Evolutionary conservation across 495 filamentous ascomycete genomes (phyloP).

Genomic region (Aspergillus asperescens): DNA sequence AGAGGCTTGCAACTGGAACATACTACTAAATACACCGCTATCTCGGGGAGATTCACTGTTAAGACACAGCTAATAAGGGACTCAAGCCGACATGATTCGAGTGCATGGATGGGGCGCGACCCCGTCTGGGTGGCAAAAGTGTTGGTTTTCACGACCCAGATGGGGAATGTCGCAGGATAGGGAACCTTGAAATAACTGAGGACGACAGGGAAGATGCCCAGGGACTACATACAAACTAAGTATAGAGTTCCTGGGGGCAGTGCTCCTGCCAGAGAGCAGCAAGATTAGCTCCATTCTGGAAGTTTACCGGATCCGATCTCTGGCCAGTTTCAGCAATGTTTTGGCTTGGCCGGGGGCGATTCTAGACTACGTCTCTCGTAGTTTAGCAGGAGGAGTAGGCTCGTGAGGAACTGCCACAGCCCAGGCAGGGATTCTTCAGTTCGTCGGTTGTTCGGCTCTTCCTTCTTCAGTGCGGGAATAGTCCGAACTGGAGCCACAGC

Average conservation of each 20-base stretch:
- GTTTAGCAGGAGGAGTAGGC: not conserved
- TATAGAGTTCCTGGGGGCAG: no score
- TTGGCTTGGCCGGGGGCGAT: not conserved
- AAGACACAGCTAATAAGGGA: not conserved
- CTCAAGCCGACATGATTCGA: not conserved
- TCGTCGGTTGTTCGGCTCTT: no score
- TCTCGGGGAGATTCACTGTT: not conserved
- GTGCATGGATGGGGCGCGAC: not conserved
- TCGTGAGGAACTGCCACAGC: not conserved
- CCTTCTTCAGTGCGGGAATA: slow-evolving; percentile 8
- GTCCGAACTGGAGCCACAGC: not conserved
- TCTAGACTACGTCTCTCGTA: no score
- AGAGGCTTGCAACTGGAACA: not conserved
- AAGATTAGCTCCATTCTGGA: slow-evolving; percentile 18
- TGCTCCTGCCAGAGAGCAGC: no score
- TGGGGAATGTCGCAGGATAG: slow-evolving; percentile 1
- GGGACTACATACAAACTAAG: not conserved
- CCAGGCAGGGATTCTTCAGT: no score
- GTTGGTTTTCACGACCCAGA: not conserved
- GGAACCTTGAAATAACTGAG: not conserved
- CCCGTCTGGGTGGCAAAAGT: slow-evolving; percentile 5
- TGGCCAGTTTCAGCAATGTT: slow-evolving; percentile 16
- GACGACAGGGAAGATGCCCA: not conserved
- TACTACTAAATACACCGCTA: not conserved
- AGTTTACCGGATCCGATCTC: slow-evolving; percentile 14